These are phyloP conservation scores for Pleurotus tuoliensis DNA, from an alignment of 768 basidiomycete species.

Conservation along the genomic window DNA sequence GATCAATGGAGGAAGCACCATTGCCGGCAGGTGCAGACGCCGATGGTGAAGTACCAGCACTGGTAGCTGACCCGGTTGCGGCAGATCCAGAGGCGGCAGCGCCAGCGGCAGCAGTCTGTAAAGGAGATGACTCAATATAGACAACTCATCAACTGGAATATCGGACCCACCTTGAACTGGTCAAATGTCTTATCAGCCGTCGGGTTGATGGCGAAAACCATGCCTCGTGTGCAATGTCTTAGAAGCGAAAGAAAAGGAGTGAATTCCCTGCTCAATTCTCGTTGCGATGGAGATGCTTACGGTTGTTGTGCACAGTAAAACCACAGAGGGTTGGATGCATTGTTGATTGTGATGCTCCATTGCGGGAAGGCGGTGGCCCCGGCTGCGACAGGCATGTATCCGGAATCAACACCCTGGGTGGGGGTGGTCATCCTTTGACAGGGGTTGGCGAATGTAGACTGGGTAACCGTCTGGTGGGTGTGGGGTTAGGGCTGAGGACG, in stretches of 20 bases:
- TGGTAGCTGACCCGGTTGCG: constrained; percentile 7
- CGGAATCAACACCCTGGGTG: constrained; percentile 38
- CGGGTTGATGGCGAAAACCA: constrained; percentile 57
- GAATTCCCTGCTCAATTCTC: neutral
- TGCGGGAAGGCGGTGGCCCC: constrained; percentile 30
- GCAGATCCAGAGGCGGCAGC: constrained; percentile 10
- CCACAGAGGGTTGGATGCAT: constrained; percentile 44
- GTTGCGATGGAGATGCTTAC: constrained; percentile 14
- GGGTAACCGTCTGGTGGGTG: constrained; percentile 30
- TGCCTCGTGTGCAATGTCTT: constrained; percentile 44
- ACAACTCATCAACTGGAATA: neutral
- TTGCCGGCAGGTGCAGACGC: constrained; percentile 7
- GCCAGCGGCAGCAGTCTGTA: constrained; percentile 17
- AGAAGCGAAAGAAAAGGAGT: neutral
- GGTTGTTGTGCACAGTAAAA: constrained; percentile 45
- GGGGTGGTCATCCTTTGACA: constrained; percentile 25
- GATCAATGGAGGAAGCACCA: neutral
- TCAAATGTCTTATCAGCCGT: constrained; percentile 39
- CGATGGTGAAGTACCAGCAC: constrained; percentile 8
- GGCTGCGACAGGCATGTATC: constrained; percentile 35
- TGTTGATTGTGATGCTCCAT: constrained; percentile 31
- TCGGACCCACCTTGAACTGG: constrained; percentile 28
- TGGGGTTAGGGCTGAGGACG: neutral
- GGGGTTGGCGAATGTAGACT: constrained; percentile 35
- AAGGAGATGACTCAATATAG: neutral